Conservation (phyloP, 129 eudicot genomes). For the Helianthus tuberosus region DNA sequence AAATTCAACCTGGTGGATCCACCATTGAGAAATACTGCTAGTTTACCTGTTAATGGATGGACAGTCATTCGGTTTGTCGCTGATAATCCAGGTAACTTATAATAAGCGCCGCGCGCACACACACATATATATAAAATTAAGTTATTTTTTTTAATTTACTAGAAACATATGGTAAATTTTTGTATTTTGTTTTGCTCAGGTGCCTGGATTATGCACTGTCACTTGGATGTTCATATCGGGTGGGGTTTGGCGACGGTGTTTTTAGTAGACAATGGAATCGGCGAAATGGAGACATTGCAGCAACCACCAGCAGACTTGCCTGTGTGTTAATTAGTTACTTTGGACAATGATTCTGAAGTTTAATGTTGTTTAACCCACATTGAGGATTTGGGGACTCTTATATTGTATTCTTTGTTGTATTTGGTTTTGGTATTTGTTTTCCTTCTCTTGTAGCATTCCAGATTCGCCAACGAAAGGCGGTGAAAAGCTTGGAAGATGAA, state of each 20-base stretch:
- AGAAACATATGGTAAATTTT: neutral
- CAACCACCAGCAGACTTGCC: constrained; percentile 81
- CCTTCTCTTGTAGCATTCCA: constrained; percentile 12
- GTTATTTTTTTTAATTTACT: neutral
- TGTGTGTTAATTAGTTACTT: constrained; percentile 44
- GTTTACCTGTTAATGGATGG: constrained; percentile 90
- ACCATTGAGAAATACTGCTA: constrained; percentile 81
- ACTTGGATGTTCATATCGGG: constrained; percentile 93
- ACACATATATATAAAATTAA: neutral
- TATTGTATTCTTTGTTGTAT: constrained; percentile 24
- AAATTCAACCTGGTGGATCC: constrained; percentile 96
- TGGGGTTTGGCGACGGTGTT: constrained; percentile 95
- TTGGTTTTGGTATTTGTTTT: constrained; percentile 23
- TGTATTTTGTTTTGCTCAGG: constrained; percentile 42
- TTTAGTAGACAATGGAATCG: constrained; percentile 76
- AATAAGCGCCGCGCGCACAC: neutral
- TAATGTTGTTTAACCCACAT: constrained; percentile 45
- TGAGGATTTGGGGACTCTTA: constrained; percentile 36
- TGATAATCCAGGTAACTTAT: constrained; percentile 81
- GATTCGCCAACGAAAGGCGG: constrained; percentile 27
- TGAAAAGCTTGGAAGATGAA: constrained; percentile 24
- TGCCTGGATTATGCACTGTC: constrained; percentile 92
- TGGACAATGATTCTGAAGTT: constrained; percentile 17
- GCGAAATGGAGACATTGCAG: constrained; percentile 57
- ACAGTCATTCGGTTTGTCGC: constrained; percentile 89